Base-by-base conservation (phyloP, 352 stramenopile species). In the Pythium brachiatum region DNA sequence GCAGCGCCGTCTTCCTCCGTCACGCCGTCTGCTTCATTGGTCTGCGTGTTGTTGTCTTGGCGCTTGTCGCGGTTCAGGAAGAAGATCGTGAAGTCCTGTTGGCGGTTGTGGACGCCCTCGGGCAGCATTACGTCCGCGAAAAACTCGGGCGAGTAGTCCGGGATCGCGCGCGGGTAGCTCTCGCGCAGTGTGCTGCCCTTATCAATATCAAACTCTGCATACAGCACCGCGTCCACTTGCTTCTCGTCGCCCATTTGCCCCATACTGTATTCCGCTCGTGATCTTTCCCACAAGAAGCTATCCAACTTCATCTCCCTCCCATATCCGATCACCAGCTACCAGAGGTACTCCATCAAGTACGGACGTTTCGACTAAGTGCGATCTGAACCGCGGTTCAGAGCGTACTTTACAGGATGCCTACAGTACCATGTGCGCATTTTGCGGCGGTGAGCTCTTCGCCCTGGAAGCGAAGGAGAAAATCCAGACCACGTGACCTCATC, bases 121-220 rank as follows among this genome's bases (percentile, higher is more conserved):
- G 87, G 87, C 26, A 96, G 65, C 87, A 96, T 96, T 31, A 89
- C 83, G 59, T 96, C 87, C 25, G 87, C 87, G 59, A 96, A 96
- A 66, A 95, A 96, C 74, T 96, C 87, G 68, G 85, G 75, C 56
- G 84, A 90, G 71, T 94, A 94, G 71, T 92, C 78, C 31, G 77
- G 54, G 38, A 92, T 79, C 13, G 73, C 65, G 1, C 25, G 38
- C 7, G 87, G 87, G 48, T 79, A 94, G 62, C 79, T 92, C 54
- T 77, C 72, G 38, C 87, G 81, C 58, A 96, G 64, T 29, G 86
- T 96, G 67, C 85, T 94, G 47, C 87, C 87, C 53, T 95, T 95
- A 63, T 88, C 88, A 29, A 96, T 82, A 67, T 96, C 87, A 55
- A 96, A 92, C 73, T 93, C 83, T 18, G 82, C 83, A 60, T 89